Conservation (phyloP, 257 asterid species). For the Jacaranda mimosifolia region DNA sequence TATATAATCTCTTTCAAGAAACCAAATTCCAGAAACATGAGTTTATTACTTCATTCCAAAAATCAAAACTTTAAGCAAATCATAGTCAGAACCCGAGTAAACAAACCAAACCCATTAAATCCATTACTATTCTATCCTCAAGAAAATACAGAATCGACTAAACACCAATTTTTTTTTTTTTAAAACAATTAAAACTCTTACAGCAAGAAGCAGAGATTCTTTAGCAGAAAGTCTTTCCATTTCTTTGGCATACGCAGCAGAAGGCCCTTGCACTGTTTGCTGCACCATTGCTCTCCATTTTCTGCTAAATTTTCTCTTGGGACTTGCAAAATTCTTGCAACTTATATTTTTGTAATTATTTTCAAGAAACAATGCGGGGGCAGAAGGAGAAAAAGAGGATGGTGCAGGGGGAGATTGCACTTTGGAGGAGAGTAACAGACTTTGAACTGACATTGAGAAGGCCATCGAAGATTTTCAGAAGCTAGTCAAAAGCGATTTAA, state of each 20-base stretch:
- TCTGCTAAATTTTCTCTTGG: slow-evolving; percentile 26
- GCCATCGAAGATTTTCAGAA: slow-evolving; percentile 38
- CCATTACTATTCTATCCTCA: not conserved
- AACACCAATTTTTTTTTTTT: no score
- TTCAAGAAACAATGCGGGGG: slow-evolving; percentile 11
- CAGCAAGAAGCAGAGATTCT: slow-evolving; percentile 91
- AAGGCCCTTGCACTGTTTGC: slow-evolving; percentile 74
- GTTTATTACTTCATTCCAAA: not conserved
- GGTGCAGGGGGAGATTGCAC: slow-evolving; percentile 13
- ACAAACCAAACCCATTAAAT: not conserved
- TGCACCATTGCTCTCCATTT: slow-evolving; percentile 66
- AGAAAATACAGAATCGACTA: slow-evolving; percentile 6
- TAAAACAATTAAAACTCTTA: slow-evolving; percentile 34
- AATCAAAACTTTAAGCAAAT: slow-evolving; percentile 3
- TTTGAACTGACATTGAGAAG: slow-evolving; percentile 46
- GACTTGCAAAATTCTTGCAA: slow-evolving; percentile 16
- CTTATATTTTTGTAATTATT: slow-evolving; percentile 28
- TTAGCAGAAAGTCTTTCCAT: slow-evolving; percentile 95
- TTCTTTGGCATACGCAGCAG: slow-evolving; percentile 88
- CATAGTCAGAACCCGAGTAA: not conserved
- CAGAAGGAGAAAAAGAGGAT: slow-evolving; percentile 23
- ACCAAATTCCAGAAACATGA: not conserved
- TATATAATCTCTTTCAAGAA: not conserved
- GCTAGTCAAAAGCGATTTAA: slow-evolving; percentile 2
- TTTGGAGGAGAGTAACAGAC: slow-evolving; percentile 34